These are phyloP conservation scores for Metschnikowia gruessii DNA, from an alignment of 805 yeast species.

Conservation along the genomic window DNA sequence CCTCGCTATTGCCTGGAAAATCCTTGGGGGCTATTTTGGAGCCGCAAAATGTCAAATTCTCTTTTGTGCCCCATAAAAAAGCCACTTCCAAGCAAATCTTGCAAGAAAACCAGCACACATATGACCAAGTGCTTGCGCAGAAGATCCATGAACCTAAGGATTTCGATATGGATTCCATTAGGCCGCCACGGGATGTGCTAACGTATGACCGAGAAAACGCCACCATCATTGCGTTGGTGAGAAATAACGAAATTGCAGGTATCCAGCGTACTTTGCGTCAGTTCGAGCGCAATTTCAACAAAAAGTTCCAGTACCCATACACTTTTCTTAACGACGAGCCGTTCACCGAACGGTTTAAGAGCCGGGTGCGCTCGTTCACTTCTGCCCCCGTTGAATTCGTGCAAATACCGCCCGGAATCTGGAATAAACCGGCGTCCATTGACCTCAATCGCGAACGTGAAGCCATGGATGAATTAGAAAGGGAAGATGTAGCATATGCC, in stretches of 20 bases:
- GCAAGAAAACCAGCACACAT: constrained; percentile 35
- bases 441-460: constrained; percentile 43
- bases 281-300: constrained; percentile 64
- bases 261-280: constrained; percentile 53
- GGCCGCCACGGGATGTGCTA: constrained; percentile 27
- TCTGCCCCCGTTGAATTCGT: constrained; percentile 37
- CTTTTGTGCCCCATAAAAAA: constrained; percentile 29
- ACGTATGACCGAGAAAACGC: constrained; percentile 59
- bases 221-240: constrained; percentile 68
- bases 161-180: constrained; percentile 27
- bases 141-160: constrained; percentile 51
- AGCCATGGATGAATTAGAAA: constrained; percentile 39
- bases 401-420: constrained; percentile 40
- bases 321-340: constrained; percentile 72
- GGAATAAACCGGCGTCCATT: constrained; percentile 61
- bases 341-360: constrained; percentile 57
- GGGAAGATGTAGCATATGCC: constrained; percentile 59
- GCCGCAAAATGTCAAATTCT: constrained; percentile 33
- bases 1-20: neutral
- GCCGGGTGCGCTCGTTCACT: constrained; percentile 34
- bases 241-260: constrained; percentile 56
- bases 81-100: constrained; percentile 36
- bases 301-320: constrained; percentile 74
- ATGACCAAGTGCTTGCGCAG: constrained; percentile 34
- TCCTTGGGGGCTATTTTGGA: constrained; percentile 11